Base-by-base conservation (phyloP, 257 asterid genomes). In the Lavandula angustifolia region DNA sequence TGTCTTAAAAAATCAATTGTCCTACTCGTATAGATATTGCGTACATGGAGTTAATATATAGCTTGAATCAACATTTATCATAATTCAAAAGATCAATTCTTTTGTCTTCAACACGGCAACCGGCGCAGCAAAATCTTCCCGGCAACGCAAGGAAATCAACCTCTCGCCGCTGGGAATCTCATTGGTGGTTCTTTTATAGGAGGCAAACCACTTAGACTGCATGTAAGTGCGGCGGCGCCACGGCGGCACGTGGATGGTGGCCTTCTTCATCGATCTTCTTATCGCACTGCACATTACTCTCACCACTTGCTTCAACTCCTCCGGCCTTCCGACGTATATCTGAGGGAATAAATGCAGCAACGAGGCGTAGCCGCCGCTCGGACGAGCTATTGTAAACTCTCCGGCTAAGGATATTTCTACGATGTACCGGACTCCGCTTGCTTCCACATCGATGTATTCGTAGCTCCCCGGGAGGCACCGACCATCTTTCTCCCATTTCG, bases 171-270 rank as follows among this genome's bases (percentile, higher is more conserved):
- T 42, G 1, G 75, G 7, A 41, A 60, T 13, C 54, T 83, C 82
- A 16, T 73, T 82, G 3, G 64, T 68, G n/a, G 86, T 84, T 64
- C 96, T 66, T 58, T 64, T 85, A 22, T 76, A 77, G 1, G 85
- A 55, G 8, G 79, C 76, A 8, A 84, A 75, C 96, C 96, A 89
- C 68, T 84, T 89, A n/a, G 86, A 69, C 46, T 86, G 82, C 84
- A 76, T 55, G 80, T 82, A 82, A 9, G 67, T 52, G 3, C 33
- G 74, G 64, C 89, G 78, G 61, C 96, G 85, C 95, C 96, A 89
- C 1, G 96, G 95, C 9, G 96, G 86, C 57, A 87, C 73, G 37
- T 53, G 56, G 31, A 89, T 73, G 27, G 69, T 79, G 16, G 51
- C 71, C 3, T 62, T 75, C 14, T 68, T 77, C 95, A 89, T 81